phyloP scores from a whole-genome alignment of 352 stramenopile genomes.

The Pythium phragmiticola region DNA sequence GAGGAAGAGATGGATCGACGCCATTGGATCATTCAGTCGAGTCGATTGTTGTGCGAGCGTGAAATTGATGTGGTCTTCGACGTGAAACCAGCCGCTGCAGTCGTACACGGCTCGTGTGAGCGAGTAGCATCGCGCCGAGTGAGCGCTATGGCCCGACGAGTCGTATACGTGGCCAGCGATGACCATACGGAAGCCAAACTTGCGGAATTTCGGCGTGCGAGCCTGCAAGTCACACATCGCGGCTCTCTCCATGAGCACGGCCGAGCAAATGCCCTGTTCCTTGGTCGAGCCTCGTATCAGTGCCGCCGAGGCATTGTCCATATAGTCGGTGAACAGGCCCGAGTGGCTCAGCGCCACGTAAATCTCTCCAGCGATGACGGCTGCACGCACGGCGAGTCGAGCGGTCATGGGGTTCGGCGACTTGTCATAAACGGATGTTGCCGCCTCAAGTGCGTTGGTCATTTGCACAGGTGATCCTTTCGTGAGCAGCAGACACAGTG shows the following conservation, averaged over 20 bases:
- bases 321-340: constrained; percentile 82
- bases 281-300: constrained; percentile 84
- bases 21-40: constrained; percentile 72
- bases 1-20: constrained; percentile 82
- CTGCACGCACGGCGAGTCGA: constrained; percentile 58
- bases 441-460: constrained; percentile 76
- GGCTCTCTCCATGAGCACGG: constrained; percentile 78
- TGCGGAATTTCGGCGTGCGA: constrained; percentile 75
- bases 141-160: constrained; percentile 60
- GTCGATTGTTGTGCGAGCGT: constrained; percentile 82
- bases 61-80: constrained; percentile 89
- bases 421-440: constrained; percentile 67
- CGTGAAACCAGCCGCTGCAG: constrained; percentile 77
- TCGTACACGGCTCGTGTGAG: constrained; percentile 79
- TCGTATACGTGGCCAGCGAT: constrained; percentile 87
- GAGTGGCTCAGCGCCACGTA: constrained; percentile 73
- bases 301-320: constrained; percentile 80
- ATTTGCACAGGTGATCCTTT: constrained; percentile 82
- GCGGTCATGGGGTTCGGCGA: constrained; percentile 41
- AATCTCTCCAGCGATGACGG: constrained; percentile 80
- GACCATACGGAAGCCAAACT: constrained; percentile 89
- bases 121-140: constrained; percentile 83
- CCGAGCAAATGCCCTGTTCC: constrained; percentile 81
- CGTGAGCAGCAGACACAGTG: constrained; percentile 73
- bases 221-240: constrained; percentile 76